phyloP scores from a whole-genome alignment of 1,139 yeast species.

The Yamadazyma siamensis region DNA sequence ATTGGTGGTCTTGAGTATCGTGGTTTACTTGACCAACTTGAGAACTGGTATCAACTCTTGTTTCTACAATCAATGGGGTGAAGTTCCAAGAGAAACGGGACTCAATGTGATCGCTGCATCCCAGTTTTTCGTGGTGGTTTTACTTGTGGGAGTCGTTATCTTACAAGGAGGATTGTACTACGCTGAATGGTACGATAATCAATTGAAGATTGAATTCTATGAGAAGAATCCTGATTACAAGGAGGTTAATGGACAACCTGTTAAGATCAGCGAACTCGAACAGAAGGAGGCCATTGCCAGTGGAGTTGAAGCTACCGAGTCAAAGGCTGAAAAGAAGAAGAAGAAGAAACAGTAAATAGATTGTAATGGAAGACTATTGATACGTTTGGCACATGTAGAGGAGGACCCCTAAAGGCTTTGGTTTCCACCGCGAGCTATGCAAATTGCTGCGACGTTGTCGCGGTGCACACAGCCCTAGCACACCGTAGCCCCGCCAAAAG shows the following conservation, averaged over 20 bases:
- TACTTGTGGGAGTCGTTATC: slow-evolving; percentile 72
- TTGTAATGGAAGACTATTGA: no score
- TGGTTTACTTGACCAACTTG: slow-evolving; percentile 82
- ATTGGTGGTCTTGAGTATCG: slow-evolving; percentile 64
- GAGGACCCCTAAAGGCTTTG: no score
- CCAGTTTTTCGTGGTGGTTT: slow-evolving; percentile 68
- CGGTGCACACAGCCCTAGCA: no score
- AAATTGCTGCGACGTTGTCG: no score
- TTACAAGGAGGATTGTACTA: slow-evolving; percentile 89
- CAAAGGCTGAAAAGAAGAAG: slow-evolving; percentile 15
- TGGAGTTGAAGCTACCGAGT: slow-evolving; percentile 15
- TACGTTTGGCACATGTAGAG: no score
- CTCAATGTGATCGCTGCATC: slow-evolving; percentile 91
- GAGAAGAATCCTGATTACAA: slow-evolving; percentile 35
- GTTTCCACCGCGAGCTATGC: no score
- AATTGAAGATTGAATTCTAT: slow-evolving; percentile 51
- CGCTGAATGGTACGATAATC: slow-evolving; percentile 72
- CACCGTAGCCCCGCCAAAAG: no score
- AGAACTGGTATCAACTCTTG: slow-evolving; percentile 78
- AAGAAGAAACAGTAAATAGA: slow-evolving; percentile 4
- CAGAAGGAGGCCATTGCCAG: slow-evolving; percentile 17
- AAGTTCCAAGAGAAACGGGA: slow-evolving; percentile 82
- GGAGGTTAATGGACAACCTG: slow-evolving; percentile 17
- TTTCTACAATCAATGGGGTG: slow-evolving; percentile 82
- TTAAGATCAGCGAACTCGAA: slow-evolving; percentile 11